These are phyloP conservation scores for Phanerochaete sordida DNA, from an alignment of 768 basidiomycete genomes.

Conservation along the genomic window DNA sequence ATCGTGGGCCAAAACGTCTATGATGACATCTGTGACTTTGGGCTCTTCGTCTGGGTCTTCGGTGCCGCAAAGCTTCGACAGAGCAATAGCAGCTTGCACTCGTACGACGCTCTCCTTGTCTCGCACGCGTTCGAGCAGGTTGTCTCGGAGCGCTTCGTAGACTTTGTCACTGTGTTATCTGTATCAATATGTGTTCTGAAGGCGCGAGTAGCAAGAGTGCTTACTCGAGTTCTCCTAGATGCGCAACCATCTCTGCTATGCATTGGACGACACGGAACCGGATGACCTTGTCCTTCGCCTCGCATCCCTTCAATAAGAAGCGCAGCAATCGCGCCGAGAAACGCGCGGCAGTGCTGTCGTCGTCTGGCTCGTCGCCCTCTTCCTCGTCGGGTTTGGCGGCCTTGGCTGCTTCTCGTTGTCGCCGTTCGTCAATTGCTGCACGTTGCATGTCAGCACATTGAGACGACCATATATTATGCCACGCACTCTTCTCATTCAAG, in stretches of 20 bases:
- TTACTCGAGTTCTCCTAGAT: slow-evolving; percentile 85
- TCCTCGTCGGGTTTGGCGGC: slow-evolving; percentile 28
- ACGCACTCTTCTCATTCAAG: slow-evolving; percentile 72
- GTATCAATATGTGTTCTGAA: too few species aligned
- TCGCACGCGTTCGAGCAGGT: slow-evolving; percentile 65
- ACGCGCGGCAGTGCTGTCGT: slow-evolving; percentile 46
- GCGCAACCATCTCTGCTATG: slow-evolving; percentile 76
- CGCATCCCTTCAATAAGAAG: slow-evolving; percentile 71
- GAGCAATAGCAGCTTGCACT: slow-evolving; percentile 73
- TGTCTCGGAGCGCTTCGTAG: slow-evolving; percentile 56
- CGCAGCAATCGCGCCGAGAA: slow-evolving; percentile 46
- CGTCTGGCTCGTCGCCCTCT: slow-evolving; percentile 39
- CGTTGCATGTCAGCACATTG: too few species aligned
- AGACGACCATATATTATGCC: too few species aligned
- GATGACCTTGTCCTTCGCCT: slow-evolving; percentile 83
- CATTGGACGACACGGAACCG: slow-evolving; percentile 77
- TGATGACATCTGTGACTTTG: slow-evolving; percentile 55
- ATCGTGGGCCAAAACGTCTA: slow-evolving; percentile 69
- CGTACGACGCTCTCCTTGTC: slow-evolving; percentile 82
- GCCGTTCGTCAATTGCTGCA: neutral
- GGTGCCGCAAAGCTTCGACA: slow-evolving; percentile 70
- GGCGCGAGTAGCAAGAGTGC: slow-evolving; percentile 32
- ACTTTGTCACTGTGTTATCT: slow-evolving; percentile 65
- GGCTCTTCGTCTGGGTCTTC: slow-evolving; percentile 66
- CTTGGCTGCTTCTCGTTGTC: slow-evolving; percentile 23